These are phyloP conservation scores for Thermothelomyces thermophilus DNA, from an alignment of 2,329 filamentous ascomycete genomes.

Conservation along the genomic window DNA sequence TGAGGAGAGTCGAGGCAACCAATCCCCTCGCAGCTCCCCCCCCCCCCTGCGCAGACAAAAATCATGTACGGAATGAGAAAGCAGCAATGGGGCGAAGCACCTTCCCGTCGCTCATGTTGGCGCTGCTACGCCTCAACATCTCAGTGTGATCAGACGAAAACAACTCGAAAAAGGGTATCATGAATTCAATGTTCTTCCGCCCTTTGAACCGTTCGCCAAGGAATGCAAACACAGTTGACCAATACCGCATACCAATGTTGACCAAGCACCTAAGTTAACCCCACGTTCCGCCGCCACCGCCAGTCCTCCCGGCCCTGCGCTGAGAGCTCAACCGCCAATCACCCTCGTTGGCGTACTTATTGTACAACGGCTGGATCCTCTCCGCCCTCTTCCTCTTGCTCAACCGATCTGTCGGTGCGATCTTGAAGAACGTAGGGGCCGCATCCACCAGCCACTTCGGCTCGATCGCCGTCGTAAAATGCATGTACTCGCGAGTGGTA, in stretches of 20 bases:
- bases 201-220: not conserved
- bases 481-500: conserved; percentile 98
- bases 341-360: conserved; percentile 85
- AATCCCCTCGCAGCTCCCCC: too few species aligned
- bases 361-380: conserved; percentile 90
- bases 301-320: conserved; percentile 73
- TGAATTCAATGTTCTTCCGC: not conserved
- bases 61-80: too few species aligned
- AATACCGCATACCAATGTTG: not conserved
- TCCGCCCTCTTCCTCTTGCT: conserved; percentile 92
- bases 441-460: conserved; percentile 92
- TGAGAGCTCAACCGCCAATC: conserved; percentile 93
- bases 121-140: too few species aligned
- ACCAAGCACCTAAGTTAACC: conserved; percentile 47
- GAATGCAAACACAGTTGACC: not conserved
- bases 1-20: too few species aligned
- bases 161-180: not conserved
- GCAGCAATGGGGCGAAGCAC: too few species aligned
- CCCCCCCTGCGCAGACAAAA: too few species aligned
- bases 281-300: conserved; percentile 86
- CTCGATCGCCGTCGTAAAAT: conserved; percentile 85
- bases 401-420: conserved; percentile 77
- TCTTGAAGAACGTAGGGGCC: conserved; percentile 98
- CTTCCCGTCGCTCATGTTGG: too few species aligned
- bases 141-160: too few species aligned